A percentile compares a stretch with the other conserved stretches of the same genome.
Evolutionary conservation across 2,329 filamentous ascomycete genomes (phyloP).

Genomic region (Trichoderma gracile): DNA sequence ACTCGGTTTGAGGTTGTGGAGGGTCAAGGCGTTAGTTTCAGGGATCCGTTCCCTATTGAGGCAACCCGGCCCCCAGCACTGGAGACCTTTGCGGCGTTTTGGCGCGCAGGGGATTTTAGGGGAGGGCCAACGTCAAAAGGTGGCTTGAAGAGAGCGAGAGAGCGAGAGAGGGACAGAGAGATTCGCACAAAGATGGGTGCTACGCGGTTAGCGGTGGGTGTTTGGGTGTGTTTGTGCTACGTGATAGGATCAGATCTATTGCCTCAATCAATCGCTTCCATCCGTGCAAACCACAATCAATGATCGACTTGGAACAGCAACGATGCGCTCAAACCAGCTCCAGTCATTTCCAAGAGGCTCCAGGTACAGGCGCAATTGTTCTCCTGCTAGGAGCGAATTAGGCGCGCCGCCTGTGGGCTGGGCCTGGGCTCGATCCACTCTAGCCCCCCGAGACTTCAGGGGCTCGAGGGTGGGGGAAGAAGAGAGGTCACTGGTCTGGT

Average conservation of each 20-base stretch:
- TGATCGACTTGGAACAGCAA: too few relatives aligned
- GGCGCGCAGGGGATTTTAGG: constrained; percentile 5
- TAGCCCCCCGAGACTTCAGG: constrained; percentile 11
- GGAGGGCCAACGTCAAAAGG: constrained; percentile 6
- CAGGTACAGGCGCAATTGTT: background rate
- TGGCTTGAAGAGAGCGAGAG: background rate
- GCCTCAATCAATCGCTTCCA: too few relatives aligned
- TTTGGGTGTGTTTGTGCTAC: too few relatives aligned
- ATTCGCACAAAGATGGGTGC: background rate
- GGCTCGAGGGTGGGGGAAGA: background rate
- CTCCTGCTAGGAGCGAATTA: background rate
- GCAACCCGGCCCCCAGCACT: background rate
- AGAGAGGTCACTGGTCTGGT: background rate
- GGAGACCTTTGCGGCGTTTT: background rate
- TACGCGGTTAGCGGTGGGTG: too few relatives aligned
- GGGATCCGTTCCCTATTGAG: constrained; percentile 13
- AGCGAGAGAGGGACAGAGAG: too few relatives aligned
- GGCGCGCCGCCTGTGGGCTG: background rate
- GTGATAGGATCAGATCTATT: too few relatives aligned
- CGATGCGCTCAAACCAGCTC: too few relatives aligned
- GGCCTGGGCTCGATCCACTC: constrained; percentile 4
- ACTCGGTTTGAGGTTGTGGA: background rate
- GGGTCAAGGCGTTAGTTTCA: constrained; percentile 21
- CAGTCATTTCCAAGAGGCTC: too few relatives aligned
- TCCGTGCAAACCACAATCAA: too few relatives aligned